phyloP scores from a whole-genome alignment of 2,329 filamentous ascomycete genomes.

The Xylariaceae sp. region DNA sequence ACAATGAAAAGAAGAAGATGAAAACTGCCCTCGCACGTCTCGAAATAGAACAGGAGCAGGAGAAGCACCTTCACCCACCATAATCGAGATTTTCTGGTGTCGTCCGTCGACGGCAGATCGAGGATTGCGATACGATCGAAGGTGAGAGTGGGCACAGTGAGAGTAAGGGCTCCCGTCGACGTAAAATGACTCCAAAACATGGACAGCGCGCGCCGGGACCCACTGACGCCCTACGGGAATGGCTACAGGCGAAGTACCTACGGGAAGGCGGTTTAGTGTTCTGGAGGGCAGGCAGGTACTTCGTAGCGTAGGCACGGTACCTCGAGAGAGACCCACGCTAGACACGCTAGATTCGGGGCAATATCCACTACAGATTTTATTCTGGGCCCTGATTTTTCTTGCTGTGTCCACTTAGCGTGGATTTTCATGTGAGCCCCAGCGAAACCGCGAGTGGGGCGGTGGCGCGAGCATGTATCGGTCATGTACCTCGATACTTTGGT shows the following conservation, averaged over 20 bases:
- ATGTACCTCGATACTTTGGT: neutral
- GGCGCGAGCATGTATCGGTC: neutral
- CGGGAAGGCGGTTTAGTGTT: neutral
- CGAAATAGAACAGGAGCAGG: neutral
- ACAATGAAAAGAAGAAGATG: neutral
- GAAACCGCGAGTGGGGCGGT: neutral
- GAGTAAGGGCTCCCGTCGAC: neutral
- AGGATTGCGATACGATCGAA: conserved; percentile 24
- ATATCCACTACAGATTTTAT: neutral
- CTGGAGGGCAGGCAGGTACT: neutral
- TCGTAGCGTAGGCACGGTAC: neutral
- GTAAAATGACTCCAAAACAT: neutral
- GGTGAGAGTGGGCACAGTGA: conserved; percentile 1
- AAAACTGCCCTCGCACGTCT: neutral
- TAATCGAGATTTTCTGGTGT: neutral
- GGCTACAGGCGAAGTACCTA: neutral
- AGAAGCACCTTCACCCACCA: neutral
- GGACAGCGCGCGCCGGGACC: neutral
- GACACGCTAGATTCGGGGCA: too few species aligned
- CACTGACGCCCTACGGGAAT: neutral
- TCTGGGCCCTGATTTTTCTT: neutral
- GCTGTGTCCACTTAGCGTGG: neutral
- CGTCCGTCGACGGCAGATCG: conserved; percentile 18
- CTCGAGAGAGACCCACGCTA: too few species aligned
- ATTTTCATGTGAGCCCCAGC: neutral